A percentile compares a stretch with the other conserved stretches of the same genome.
Conservation (phyloP, 78 protist genomes). For the Neovahlkampfia damariscottae region DNA sequence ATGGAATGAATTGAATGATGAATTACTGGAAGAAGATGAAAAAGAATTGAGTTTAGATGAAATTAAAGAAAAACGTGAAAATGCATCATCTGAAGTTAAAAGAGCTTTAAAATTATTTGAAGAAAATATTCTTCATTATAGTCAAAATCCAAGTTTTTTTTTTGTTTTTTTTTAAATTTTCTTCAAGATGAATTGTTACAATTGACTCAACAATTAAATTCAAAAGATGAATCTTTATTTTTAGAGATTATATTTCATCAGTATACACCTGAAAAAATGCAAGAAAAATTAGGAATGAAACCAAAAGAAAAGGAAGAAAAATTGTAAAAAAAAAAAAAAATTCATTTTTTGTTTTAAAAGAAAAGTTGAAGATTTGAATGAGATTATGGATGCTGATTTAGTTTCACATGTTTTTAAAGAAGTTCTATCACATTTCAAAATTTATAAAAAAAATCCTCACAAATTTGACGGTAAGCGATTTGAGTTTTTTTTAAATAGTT, state of each 20-base stretch:
- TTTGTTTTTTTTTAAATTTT: too few relatives aligned
- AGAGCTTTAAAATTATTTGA: not conserved
- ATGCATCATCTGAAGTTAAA: not conserved
- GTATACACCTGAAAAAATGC: constrained; percentile 3
- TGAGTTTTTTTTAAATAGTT: too few relatives aligned
- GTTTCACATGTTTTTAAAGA: constrained; percentile 4
- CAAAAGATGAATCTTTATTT: not conserved
- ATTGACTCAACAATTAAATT: not conserved
- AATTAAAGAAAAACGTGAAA: not conserved
- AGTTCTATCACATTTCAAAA: constrained; percentile 2
- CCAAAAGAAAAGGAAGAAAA: not conserved
- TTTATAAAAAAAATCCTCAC: constrained; percentile 1
- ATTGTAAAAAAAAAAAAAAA: not conserved
- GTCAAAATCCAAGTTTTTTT: not conserved
- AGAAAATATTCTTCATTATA: not conserved
- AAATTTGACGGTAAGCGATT: too few relatives aligned
- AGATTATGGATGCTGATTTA: not conserved
- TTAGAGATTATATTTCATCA: constrained; percentile 1
- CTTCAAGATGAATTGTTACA: too few relatives aligned
- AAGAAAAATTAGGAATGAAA: not conserved
- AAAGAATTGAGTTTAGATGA: not conserved
- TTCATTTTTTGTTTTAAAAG: not conserved
- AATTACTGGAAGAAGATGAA: too few relatives aligned
- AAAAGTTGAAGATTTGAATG: not conserved
- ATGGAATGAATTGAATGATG: not conserved